Percentiles rank a stretch among this genome's conserved stretches.
Conservation (phyloP, 1,284 basidiomycete species). For the Microbotryum saponariae region DNA sequence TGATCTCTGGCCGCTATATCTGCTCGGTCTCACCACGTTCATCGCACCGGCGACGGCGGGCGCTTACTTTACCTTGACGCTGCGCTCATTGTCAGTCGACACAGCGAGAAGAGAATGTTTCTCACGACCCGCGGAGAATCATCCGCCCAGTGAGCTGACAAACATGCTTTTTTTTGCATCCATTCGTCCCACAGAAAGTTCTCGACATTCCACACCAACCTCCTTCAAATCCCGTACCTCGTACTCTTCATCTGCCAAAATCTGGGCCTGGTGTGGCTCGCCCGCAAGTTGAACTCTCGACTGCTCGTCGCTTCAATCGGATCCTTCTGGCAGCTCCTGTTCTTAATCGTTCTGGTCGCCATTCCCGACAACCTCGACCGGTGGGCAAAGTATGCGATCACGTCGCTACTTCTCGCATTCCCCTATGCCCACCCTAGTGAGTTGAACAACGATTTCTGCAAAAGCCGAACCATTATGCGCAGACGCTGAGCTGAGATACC, state of each 20-base stretch:
- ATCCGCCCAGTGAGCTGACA: neutral
- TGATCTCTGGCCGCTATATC: constrained; percentile 44
- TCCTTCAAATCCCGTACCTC: constrained; percentile 39
- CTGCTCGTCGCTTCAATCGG: constrained; percentile 14
- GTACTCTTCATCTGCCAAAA: constrained; percentile 39
- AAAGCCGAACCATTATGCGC: neutral
- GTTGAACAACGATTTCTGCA: neutral
- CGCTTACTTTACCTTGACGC: constrained; percentile 36
- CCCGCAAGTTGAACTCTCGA: constrained; percentile 35
- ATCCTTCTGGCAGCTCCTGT: constrained; percentile 22
- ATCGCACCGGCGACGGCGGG: constrained; percentile 35
- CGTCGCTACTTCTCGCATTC: constrained; percentile 7
- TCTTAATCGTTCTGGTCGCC: constrained; percentile 14
- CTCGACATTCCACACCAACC: constrained; percentile 41
- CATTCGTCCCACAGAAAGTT: constrained; percentile 34
- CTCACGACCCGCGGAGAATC: constrained; percentile 16
- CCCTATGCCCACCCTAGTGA: constrained; percentile 25
- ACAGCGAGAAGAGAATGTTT: neutral
- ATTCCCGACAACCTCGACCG: constrained; percentile 9
- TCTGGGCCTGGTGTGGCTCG: constrained; percentile 34
- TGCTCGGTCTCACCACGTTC: constrained; percentile 36
- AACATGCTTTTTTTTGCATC: neutral
- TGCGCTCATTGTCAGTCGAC: constrained; percentile 3
- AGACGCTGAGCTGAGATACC: neutral
- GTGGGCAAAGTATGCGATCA: constrained; percentile 25